These are phyloP conservation scores for Penicillium aurantiogriseum DNA, from an alignment of 2,329 filamentous ascomycete genomes.

Conservation along the genomic window DNA sequence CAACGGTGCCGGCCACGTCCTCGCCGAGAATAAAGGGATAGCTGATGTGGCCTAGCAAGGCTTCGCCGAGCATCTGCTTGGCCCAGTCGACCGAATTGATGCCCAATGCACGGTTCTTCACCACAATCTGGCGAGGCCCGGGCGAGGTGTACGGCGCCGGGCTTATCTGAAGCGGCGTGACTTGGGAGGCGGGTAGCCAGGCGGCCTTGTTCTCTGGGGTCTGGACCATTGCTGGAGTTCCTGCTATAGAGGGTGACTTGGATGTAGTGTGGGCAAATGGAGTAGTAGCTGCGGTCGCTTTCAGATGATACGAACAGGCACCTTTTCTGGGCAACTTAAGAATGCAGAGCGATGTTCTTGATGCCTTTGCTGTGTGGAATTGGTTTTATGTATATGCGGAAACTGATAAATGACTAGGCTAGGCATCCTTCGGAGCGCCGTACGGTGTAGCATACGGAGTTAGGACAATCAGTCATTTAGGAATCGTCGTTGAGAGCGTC, in stretches of 20 bases:
- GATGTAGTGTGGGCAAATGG: neutral
- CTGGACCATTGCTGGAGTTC: neutral
- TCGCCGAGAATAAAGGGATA: conserved; percentile 39
- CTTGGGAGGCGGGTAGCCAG: neutral
- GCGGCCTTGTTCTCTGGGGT: neutral
- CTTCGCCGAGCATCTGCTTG: neutral
- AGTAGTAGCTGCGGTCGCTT: neutral
- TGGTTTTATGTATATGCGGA: neutral
- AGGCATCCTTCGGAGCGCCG: neutral
- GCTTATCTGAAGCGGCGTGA: neutral
- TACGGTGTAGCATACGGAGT: neutral
- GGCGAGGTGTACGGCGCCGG: neutral
- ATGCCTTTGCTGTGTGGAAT: neutral
- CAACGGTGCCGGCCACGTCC: conserved; percentile 46
- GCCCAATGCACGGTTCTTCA: neutral
- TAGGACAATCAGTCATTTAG: neutral
- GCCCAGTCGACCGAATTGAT: neutral
- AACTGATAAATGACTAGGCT: neutral
- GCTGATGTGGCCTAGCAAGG: neutral
- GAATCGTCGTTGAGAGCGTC: no score
- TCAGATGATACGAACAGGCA: neutral
- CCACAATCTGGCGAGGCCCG: neutral
- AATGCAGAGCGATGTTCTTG: neutral
- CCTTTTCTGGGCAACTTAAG: no score
- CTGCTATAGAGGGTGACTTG: neutral